Conservation (phyloP, 352 stramenopile genomes). For the Phytopythium oedochilum region DNA sequence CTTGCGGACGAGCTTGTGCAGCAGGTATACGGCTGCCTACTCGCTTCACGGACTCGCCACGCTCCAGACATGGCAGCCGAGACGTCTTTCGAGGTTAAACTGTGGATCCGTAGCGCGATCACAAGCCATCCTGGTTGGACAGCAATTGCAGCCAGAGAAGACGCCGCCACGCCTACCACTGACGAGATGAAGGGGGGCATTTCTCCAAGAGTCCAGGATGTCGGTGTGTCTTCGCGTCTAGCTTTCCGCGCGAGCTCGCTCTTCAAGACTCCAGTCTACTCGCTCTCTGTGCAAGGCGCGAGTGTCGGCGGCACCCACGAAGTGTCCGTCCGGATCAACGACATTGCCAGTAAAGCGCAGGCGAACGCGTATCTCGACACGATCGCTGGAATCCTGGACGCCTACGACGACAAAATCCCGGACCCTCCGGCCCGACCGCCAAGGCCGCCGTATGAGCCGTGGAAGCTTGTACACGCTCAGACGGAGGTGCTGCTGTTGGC, state of each 20-base stretch:
- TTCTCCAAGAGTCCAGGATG: no score
- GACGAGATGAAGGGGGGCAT: no score
- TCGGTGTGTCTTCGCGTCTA: background rate
- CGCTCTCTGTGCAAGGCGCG: background rate
- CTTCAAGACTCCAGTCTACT: background rate
- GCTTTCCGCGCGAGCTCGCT: background rate
- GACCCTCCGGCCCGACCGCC: background rate
- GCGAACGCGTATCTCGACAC: background rate
- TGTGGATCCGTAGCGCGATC: background rate
- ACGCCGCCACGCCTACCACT: background rate
- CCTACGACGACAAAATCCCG: background rate
- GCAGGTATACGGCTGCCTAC: background rate
- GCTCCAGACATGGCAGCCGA: background rate
- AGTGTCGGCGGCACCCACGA: conserved; percentile 1
- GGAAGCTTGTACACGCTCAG: background rate
- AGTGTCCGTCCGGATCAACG: background rate
- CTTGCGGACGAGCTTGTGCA: background rate
- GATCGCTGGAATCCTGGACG: background rate
- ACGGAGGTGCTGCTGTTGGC: no score
- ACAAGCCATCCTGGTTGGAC: background rate
- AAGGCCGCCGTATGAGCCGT: background rate
- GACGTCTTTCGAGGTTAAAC: background rate
- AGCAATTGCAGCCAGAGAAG: background rate
- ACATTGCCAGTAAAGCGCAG: conserved; percentile 1
- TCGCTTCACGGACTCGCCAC: background rate